Evolutionary conservation across 1,284 basidiomycete species (phyloP), one percentile per base, ranked within the genome.

Genomic region (Peniophora sp.): DNA sequence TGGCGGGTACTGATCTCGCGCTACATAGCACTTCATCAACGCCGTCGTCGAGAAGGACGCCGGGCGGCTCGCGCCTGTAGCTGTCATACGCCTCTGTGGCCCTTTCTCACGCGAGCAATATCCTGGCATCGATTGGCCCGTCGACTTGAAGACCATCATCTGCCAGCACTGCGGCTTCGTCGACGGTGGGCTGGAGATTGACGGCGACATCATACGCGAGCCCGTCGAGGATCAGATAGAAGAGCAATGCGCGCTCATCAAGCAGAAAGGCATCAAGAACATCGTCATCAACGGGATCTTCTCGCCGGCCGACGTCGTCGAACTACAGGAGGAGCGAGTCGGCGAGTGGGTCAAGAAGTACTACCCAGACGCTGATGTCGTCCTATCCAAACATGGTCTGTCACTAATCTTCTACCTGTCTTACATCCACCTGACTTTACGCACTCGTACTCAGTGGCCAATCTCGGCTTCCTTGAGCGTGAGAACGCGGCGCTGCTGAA

Each of bases 401-500:
- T 54, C 39, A 12, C 23, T 32, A 9, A 15, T 36, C 14, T 32
- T 41, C 34, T 20, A 17, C 24, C 32, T 34, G 32, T 23, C 43
- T 54, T 64, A 39, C 47, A 64, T 57, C 62, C 66, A 35, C 59
- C 61, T 20, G 18, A 20, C 37, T 20, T 64, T 63, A 47, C 64
- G 34, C 12, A 11, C 47, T n/a, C n/a, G n/a, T n/a, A 42, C 23
- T 3, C 32, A 76, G 77, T 80, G 47, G 78, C 75, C 10, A 73
- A 75, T 52, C 67, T 79, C 49, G 78, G 80, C 46, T 68, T 82
- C 48, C 65, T 83, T 15, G 77, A 81, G 57, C 73, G 81, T 36
- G 81, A 83, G 62, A 83, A 83, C 52, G 80, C 81, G 0, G 63
- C 78, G 18, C 80, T 83, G 47, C 68, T 83, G 53, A 83, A 83